Base-by-base conservation (phyloP, 352 stramenopile genomes). In the Phytophthora sp. region DNA sequence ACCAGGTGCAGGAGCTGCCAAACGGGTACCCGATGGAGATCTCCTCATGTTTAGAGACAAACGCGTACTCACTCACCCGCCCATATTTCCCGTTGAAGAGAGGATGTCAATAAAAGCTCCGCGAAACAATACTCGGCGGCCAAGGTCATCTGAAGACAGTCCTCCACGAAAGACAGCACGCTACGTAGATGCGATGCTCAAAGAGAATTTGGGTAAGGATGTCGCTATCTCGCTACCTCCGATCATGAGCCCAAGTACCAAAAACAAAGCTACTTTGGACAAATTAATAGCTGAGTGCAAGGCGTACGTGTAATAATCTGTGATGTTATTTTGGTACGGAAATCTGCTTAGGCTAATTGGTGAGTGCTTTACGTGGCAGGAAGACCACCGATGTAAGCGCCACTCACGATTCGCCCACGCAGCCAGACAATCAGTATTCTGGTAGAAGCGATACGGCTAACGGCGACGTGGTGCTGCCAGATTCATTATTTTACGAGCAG, bases 21-120 rank as follows among this genome's bases (percentile, higher is more conserved):
- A 81, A 57, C 64, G 58, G 11, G 39, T 69, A 0, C 55, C 51
- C 0, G 77, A 91, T 42, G 72, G 32, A 18, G 76, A 82, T 26
- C 39, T 91, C 17, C 59, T 34, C 23, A 91, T 91, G 79, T 89
- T 91, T 66, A 68, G 75, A 24, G 69, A 69, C 11, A 62, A 60
- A 13, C 56, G 66, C 7, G 60, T 67, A 10, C 51, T 69, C 6
- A 52, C 62, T 10, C 28, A 68, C 10, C 57, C 57, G n/a, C 37
- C 56, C 2, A 56, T 72, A 38, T 74, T 69, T 41, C 60, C 54
- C 11, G 31, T 55, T n/a, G 66, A 70, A 18, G 46, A 58, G 53
- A 43, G 18, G 6, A 31, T 44, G 27, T 18, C 26, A 24, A 26
- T 9, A 21, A 57, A 26, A 48, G 21, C 38, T 39, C 52, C 45